Base-by-base conservation (phyloP, 495 filamentous ascomycete genomes). In the Corynascus novoguineensis region DNA sequence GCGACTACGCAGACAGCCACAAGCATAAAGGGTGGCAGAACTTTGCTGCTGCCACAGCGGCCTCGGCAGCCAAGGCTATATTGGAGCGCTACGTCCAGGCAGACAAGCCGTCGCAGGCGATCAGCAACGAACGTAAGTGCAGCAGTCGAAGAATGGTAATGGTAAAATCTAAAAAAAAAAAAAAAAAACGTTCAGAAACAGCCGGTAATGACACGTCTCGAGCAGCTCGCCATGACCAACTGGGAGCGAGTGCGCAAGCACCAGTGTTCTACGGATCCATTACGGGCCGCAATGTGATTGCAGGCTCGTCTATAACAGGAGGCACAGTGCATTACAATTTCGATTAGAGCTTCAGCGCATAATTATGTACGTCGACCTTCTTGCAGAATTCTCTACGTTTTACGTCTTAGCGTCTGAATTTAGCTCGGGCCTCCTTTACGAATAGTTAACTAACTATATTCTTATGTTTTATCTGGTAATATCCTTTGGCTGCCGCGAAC, bases 1-100 rank as follows among this genome's bases (percentile, higher is more conserved):
- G 42, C 24, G 42, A 46, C 42, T 46, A 46, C 22, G 42, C 42
- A 11, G 42, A 46, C 42, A 27, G 42, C 24, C 42, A 46, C 42
- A 46, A 46, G 22, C 7, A 25, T 14, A 46, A 46, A 15, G 24
- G 10, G 5, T 46, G 42, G 42, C 42, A 46, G 22, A 15, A 15
- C 10, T 46, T 14, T 28, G 42, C 42, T 3, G 42, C 42, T 5
- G 42, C 42, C 1, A 46, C 42, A 3, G 42, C 42, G 22, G 22
- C 42, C 29, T 31, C 40, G 40, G 40, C 40, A 42, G 34, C 34
- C 34, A 37, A 37, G 34, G 34, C 34, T 11, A 37, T 37, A 14
- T 37, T 37, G 34, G 34, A 37, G 34, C 34, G 34, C n/a, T 37
- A 37, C 34, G 14, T 37, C 34, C 34, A 37, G 34, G n/a, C 34